A percentile compares a stretch with the other conserved stretches of the same genome.
Evolutionary conservation across 2,329 filamentous ascomycete genomes (phyloP).

Genomic region (Myriosclerotinia curreyana): DNA sequence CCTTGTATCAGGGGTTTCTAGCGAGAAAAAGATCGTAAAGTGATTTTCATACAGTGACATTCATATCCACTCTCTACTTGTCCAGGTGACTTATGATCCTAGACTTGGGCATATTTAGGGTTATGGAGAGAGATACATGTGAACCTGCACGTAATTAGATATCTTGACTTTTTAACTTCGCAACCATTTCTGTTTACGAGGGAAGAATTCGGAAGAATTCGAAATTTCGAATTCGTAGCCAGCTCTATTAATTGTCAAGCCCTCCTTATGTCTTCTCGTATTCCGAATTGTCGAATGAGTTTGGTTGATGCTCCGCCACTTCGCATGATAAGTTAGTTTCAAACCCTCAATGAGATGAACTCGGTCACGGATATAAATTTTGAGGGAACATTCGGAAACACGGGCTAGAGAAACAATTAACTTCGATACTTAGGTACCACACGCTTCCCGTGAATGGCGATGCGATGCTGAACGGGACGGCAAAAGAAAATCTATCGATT

Average conservation of each 20-base stretch:
- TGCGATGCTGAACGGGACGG: conserved; percentile 5
- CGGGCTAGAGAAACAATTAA: conserved; percentile 3
- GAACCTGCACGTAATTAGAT: background rate
- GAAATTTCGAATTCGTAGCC: conserved; percentile 5
- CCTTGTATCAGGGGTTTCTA: conserved; percentile 19
- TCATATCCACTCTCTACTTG: conserved; percentile 3
- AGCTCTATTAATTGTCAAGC: conserved; percentile 13
- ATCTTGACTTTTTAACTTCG: background rate
- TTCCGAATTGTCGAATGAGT: conserved; percentile 2
- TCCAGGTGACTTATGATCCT: conserved; percentile 15
- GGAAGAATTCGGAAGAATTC: background rate
- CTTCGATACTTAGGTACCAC: conserved; percentile 10
- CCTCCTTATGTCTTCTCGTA: conserved; percentile 13
- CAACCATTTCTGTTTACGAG: background rate
- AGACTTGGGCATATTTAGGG: conserved; percentile 4
- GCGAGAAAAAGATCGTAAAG: conserved; percentile 15
- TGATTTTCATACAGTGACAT: conserved; percentile 1
- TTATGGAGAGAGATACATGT: background rate
- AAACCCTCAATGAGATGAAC: conserved; percentile 8
- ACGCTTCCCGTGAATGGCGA: conserved; percentile 8
- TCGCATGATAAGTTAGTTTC: background rate
- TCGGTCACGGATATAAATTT: background rate
- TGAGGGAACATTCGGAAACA: conserved; percentile 8
- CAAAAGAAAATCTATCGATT: conserved; percentile 9
- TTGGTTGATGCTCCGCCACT: conserved; percentile 12